Percentiles rank a stretch among this genome's conserved stretches.
These are phyloP conservation scores for Kodamaea restingae DNA, from an alignment of 805 yeast genomes.

Conservation along the genomic window DNA sequence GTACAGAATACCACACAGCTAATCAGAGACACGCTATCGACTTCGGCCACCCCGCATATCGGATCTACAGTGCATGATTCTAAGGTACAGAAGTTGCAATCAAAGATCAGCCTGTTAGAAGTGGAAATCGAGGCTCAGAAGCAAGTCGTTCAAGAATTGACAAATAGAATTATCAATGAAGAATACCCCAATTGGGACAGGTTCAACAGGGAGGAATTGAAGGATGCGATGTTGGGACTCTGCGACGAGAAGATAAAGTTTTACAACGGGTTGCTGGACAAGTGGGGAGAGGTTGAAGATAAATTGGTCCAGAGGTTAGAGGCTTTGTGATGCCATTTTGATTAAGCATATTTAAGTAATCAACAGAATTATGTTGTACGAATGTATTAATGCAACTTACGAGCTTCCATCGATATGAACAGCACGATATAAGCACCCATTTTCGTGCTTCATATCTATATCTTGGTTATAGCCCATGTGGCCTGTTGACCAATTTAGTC, in stretches of 20 bases:
- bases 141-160: conserved; percentile 43
- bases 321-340: conserved; percentile 2
- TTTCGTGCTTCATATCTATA: not conserved
- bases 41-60: conserved; percentile 42
- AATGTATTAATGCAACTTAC: not conserved
- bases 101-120: conserved; percentile 41
- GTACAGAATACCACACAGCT: conserved; percentile 41
- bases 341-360: not conserved
- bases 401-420: not conserved
- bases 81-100: conserved; percentile 41
- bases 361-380: not conserved
- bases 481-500: conserved; percentile 26
- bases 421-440: not conserved
- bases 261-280: conserved; percentile 61
- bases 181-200: conserved; percentile 69
- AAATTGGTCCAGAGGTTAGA: conserved; percentile 14
- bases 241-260: conserved; percentile 75
- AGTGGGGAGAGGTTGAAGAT: conserved; percentile 61
- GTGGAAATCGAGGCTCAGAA: conserved; percentile 43
- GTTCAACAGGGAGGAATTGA: conserved; percentile 74
- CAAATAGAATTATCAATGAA: conserved; percentile 42
- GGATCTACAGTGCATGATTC: conserved; percentile 41
- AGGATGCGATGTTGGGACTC: conserved; percentile 62
- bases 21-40: conserved; percentile 48
- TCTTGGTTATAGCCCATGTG: conserved; percentile 10